phyloP scores from a whole-genome alignment of 768 basidiomycete genomes.

The Asterophora parasitica region DNA sequence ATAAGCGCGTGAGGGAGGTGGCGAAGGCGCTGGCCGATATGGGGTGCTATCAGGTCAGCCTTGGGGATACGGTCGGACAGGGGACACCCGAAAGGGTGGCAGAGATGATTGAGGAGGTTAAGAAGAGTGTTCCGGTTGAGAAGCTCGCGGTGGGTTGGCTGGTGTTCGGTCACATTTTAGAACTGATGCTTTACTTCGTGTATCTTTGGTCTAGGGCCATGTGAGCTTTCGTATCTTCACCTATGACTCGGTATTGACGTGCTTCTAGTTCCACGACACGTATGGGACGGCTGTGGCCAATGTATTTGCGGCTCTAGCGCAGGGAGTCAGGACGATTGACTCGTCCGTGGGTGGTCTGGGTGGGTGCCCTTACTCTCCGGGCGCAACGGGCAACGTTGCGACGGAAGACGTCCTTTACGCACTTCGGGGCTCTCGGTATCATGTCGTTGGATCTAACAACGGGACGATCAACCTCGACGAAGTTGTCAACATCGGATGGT shows the following conservation, averaged over 20 bases:
- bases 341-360: conserved; percentile 86
- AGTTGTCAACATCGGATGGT: conserved; percentile 73
- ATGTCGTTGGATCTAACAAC: conserved; percentile 38
- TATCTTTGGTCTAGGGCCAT: conserved; percentile 39
- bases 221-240: conserved; percentile 29
- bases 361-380: conserved; percentile 94
- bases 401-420: conserved; percentile 92
- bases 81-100: conserved; percentile 70
- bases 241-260: not conserved
- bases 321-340: conserved; percentile 80
- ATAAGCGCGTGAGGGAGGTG: conserved; percentile 59
- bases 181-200: conserved; percentile 1
- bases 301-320: conserved; percentile 61
- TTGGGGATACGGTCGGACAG: conserved; percentile 90
- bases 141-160: conserved; percentile 59
- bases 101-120: conserved; percentile 67
- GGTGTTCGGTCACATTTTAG: not conserved
- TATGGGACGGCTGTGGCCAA: conserved; percentile 82
- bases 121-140: conserved; percentile 52
- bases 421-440: conserved; percentile 58
- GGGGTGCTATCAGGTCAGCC: conserved; percentile 91
- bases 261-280: conserved; percentile 78
- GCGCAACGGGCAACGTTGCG: conserved; percentile 91
- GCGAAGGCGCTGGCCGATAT: conserved; percentile 71
- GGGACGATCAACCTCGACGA: conserved; percentile 55